Evolutionary conservation across 441 rosid species (phyloP).

Genomic region (Euphorbia schlechtendalii): DNA sequence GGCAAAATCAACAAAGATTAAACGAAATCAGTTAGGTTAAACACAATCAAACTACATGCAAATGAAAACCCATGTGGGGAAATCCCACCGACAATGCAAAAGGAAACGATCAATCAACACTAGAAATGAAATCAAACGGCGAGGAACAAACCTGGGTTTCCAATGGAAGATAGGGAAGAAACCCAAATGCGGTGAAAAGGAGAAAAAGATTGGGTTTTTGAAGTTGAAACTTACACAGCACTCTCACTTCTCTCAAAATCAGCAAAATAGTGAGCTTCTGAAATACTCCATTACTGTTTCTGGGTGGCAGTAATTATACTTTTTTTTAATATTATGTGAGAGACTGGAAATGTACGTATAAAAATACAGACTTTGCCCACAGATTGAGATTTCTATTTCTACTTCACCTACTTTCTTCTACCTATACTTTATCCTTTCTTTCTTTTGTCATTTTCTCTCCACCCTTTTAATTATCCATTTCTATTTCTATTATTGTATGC

Average conservation of each 20-base stretch:
- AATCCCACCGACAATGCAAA: constrained; percentile 9
- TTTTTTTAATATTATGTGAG: no score
- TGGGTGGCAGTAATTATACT: no score
- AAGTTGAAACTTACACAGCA: constrained; percentile 53
- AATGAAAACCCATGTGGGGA: neutral
- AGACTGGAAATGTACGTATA: constrained; percentile 11
- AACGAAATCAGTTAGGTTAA: neutral
- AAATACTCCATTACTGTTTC: constrained; percentile 28
- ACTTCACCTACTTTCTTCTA: neutral
- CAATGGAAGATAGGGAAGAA: constrained; percentile 3
- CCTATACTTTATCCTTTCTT: neutral
- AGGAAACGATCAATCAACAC: constrained; percentile 16
- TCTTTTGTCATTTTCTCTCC: neutral
- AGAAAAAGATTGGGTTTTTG: constrained; percentile 18
- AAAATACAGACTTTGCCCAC: constrained; percentile 19
- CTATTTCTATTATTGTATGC: no score
- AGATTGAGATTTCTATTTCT: constrained; percentile 10
- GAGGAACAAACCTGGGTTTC: neutral
- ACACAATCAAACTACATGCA: neutral
- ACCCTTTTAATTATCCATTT: neutral
- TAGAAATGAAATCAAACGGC: neutral
- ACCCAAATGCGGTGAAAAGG: constrained; percentile 25
- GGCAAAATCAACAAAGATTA: neutral
- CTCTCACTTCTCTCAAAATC: constrained; percentile 56
- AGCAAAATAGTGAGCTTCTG: constrained; percentile 70